Base-by-base conservation (phyloP, 352 stramenopile species). In the Pythium aphanidermatum region DNA sequence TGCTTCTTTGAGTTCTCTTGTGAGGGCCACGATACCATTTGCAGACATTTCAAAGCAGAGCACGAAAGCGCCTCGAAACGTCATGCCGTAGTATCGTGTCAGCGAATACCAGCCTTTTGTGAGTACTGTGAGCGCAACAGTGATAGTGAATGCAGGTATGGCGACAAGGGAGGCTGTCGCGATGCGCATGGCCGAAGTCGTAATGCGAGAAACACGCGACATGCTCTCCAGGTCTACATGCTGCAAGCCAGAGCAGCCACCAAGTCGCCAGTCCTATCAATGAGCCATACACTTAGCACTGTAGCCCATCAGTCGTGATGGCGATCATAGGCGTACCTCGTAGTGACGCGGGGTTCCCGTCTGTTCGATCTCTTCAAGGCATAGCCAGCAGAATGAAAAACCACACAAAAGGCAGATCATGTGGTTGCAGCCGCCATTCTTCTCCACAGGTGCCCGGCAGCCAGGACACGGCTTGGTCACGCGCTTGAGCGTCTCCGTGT, bases 331-430 rank as follows among this genome's bases (percentile, higher is more conserved):
- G n/a, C 28, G 40, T 37, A 47, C 40, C 40, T 35, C 16, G 27
- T 21, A 50, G 29, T 51, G 44, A 19, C 43, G n/a, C 21, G 31
- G 44, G 12, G n/a, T n/a, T n/a, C n/a, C n/a, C n/a, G n/a, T n/a
- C n/a, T n/a, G n/a, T n/a, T 96, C 86, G 17, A 97, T 81, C 32
- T 91, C 46, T 35, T 70, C 58, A 12, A 74, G 61, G 23, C 89
- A 96, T 26, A 96, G 83, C 85, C 86, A 96, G 58, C 89, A 96
- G 49, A 96, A 97, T 41, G 82, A 74, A n/a, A 70, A 84, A 17
- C 51, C 68, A 53, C 88, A 97, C 20, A 86, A 77, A 11, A 88
- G 68, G 49, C 86, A 95, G 51, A 92, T 95, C 68, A 97, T 96
- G 58, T 96, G 86, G 51, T 97, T 96, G 56, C 88, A 97, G 1